These are phyloP conservation scores for Bruguiera hainesii DNA, from an alignment of 441 rosid species.

Conservation along the genomic window DNA sequence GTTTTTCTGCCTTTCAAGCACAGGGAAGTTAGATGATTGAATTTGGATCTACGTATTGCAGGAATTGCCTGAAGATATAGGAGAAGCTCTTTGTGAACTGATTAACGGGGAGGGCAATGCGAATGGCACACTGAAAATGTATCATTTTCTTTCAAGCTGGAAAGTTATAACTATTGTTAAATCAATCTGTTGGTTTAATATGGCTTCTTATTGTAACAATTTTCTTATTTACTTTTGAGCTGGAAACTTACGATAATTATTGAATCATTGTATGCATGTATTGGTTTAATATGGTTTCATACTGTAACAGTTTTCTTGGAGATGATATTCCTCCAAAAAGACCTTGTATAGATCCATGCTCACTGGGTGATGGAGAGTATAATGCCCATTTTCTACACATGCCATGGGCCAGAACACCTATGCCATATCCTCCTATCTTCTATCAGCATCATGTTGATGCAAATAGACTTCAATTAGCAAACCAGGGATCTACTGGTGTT, in stretches of 20 bases:
- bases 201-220: neutral
- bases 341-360: constrained; percentile 51
- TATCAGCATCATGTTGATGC: constrained; percentile 61
- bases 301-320: constrained; percentile 32
- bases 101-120: constrained; percentile 61
- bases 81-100: constrained; percentile 89
- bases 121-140: constrained; percentile 54
- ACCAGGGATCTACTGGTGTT: constrained; percentile 40
- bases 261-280: constrained; percentile 7
- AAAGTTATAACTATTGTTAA: constrained; percentile 14
- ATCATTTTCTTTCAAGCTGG: constrained; percentile 18
- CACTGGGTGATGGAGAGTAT: constrained; percentile 53
- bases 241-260: constrained; percentile 11
- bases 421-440: constrained; percentile 45
- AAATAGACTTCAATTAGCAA: constrained; percentile 46
- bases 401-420: constrained; percentile 51
- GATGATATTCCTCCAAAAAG: constrained; percentile 51
- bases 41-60: constrained; percentile 29
- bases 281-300: constrained; percentile 17
- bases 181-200: constrained; percentile 14
- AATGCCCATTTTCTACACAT: constrained; percentile 35
- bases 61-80: constrained; percentile 91
- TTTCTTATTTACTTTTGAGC: constrained; percentile 3
- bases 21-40: constrained; percentile 9
- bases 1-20: constrained; percentile 3